Evolutionary conservation across 441 rosid genomes (phyloP), one percentile per base, ranked within the genome.

Genomic region (Euphorbia schlechtendalii): DNA sequence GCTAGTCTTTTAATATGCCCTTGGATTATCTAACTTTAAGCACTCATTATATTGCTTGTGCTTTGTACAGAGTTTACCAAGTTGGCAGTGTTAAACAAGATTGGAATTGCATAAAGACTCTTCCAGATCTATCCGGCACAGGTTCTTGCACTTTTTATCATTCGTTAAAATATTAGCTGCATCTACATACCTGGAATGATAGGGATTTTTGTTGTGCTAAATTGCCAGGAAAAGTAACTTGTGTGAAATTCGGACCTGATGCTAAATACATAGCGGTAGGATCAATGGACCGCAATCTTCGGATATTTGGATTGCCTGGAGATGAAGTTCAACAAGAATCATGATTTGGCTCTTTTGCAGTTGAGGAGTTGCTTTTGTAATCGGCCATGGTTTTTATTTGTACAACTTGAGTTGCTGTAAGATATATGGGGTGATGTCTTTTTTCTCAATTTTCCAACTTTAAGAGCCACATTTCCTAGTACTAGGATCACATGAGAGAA

Each of bases 51-150:
- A 14, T 60, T 25, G 54, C 30, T 55, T 53, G 62, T 67, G 41
- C 41, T 54, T 65, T 71, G 49, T 73, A 67, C 76, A 95, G 99
- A 63, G 80, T 95, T 46, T 90, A 80, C 78, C 98, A 95, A 80
- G 94, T 87, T 40, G 98, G 90, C 32, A 90, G 87, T 60, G 99
- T 95, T 30, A 92, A 88, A 80, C 84, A 96, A 52, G 99, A 95
- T 3, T 95, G 99, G 99, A 88, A 85, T 69, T 83, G 92, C 61
- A 60, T 89, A 72, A 92, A 84, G 81, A 83, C 90, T 13, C 83
- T 92, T 64, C 98, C 97, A 2, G 98, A 95, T 78, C 77, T 95
- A 24, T 95, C 99, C 2, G 98, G 99, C 76, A 84, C 98, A 82
- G 99, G 99, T 95, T 67, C n/a, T 55, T n/a, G n/a, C 49, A 21